Percentiles rank a stretch among this genome's conserved stretches.
Conservation (phyloP, 345 rosid genomes). For the Citrus glauca region DNA sequence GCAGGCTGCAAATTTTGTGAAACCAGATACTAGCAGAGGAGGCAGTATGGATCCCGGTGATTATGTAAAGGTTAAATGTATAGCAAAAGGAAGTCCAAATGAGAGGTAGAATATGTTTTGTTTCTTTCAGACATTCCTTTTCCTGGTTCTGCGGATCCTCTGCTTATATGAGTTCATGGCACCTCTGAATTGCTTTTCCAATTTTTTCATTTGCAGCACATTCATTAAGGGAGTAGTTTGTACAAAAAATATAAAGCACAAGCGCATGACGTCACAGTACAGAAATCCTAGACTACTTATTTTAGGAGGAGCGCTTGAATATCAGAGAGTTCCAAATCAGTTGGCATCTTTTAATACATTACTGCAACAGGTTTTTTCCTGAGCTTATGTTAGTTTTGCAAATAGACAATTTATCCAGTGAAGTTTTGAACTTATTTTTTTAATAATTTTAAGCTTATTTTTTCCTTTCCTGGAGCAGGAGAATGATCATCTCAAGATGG, state of each 20-base stretch:
- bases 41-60: slow-evolving; percentile 99
- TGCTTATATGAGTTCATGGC: background rate
- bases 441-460: background rate
- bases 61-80: slow-evolving; percentile 93
- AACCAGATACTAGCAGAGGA: slow-evolving; percentile 94
- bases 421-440: slow-evolving; percentile 13
- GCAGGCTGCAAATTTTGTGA: slow-evolving; percentile 95
- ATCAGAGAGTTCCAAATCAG: slow-evolving; percentile 73
- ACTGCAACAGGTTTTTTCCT: slow-evolving; percentile 69
- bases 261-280: slow-evolving; percentile 98
- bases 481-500: slow-evolving; percentile 79
- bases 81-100: slow-evolving; percentile 77
- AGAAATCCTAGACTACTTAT: slow-evolving; percentile 82
- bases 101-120: slow-evolving; percentile 57
- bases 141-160: background rate
- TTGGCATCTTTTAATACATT: slow-evolving; percentile 86
- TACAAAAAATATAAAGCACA: slow-evolving; percentile 95
- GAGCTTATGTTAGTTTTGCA: background rate
- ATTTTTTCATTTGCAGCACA: slow-evolving; percentile 46
- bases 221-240: slow-evolving; percentile 88
- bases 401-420: background rate
- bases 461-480: slow-evolving; percentile 52
- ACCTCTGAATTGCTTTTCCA: slow-evolving; percentile 14
- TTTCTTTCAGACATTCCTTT: background rate
- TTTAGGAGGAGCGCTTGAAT: slow-evolving; percentile 91